Percentiles rank a stretch among this genome's conserved stretches.
phyloP scores from a whole-genome alignment of 2,329 filamentous ascomycete species.

The Raffaelea arxii region DNA sequence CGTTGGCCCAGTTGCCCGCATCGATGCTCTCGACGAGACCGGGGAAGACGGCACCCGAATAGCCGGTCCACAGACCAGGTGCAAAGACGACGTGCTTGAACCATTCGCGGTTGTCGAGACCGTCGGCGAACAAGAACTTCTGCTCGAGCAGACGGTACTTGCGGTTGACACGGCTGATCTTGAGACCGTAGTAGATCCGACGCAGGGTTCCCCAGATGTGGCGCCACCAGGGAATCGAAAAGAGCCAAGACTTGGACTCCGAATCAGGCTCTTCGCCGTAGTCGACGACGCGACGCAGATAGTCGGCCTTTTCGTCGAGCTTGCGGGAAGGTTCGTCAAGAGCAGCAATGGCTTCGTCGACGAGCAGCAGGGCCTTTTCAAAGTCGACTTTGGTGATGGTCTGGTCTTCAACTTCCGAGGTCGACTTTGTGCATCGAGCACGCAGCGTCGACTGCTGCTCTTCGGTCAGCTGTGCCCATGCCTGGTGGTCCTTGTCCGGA shows the following conservation, averaged over 20 bases:
- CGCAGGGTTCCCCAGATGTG: constrained; percentile 47
- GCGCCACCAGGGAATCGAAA: constrained; percentile 57
- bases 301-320: constrained; percentile 35
- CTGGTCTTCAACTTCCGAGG: not conserved
- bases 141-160: constrained; percentile 81
- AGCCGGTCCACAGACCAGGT: constrained; percentile 80
- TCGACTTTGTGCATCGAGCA: constrained; percentile 10
- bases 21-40: constrained; percentile 55
- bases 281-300: constrained; percentile 16
- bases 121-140: constrained; percentile 64
- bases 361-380: constrained; percentile 17
- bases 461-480: constrained; percentile 12
- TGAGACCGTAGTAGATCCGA: constrained; percentile 15
- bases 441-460: constrained; percentile 27
- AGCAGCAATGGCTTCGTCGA: constrained; percentile 22
- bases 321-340: constrained; percentile 27
- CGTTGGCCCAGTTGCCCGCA: constrained; percentile 45
- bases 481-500: not conserved
- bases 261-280: not conserved
- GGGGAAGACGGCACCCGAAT: constrained; percentile 64
- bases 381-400: constrained; percentile 10
- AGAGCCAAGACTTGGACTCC: not conserved
- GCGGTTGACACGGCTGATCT: constrained; percentile 48
- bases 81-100: constrained; percentile 58
- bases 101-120: constrained; percentile 72